Conservation (phyloP, 768 basidiomycete genomes). For the Imleria badia region DNA sequence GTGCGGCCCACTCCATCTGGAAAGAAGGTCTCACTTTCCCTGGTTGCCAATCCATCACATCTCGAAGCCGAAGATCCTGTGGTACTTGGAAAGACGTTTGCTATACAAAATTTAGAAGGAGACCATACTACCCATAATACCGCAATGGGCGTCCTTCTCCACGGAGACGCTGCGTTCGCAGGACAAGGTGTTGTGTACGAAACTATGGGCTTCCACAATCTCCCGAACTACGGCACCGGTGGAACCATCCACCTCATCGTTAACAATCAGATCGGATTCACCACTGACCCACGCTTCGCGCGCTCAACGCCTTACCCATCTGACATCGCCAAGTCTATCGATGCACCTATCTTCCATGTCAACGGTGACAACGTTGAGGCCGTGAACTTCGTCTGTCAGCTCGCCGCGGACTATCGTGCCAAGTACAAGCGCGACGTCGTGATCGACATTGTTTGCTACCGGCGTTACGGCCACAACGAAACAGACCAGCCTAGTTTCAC, state of each 20-base stretch:
- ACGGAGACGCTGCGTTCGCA: slow-evolving; percentile 98
- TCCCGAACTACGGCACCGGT: slow-evolving; percentile 94
- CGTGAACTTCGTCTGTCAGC: slow-evolving; percentile 96
- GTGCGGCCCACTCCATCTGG: slow-evolving; percentile 97
- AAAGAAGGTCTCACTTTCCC: slow-evolving; percentile 94
- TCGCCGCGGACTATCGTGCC: slow-evolving; percentile 96
- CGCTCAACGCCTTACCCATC: slow-evolving; percentile 98
- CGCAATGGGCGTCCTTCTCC: slow-evolving; percentile 93
- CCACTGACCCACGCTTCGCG: slow-evolving; percentile 95
- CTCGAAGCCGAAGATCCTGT: slow-evolving; percentile 96
- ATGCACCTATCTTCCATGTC: slow-evolving; percentile 98
- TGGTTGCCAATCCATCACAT: slow-evolving; percentile 98
- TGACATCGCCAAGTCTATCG: slow-evolving; percentile 97
- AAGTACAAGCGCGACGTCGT: slow-evolving; percentile 99
- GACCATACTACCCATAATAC: slow-evolving; percentile 78
- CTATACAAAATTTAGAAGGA: slow-evolving; percentile 90
- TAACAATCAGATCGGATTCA: slow-evolving; percentile 99
- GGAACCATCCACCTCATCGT: slow-evolving; percentile 98
- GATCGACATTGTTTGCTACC: slow-evolving; percentile 97
- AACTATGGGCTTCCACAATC: slow-evolving; percentile 97
- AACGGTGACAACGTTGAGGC: slow-evolving; percentile 99
- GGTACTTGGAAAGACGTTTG: slow-evolving; percentile 98
- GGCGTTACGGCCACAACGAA: slow-evolving; percentile 99
- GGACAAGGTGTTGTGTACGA: slow-evolving; percentile 99
- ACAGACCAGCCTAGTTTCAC: slow-evolving; percentile 99